These are phyloP conservation scores for Solanum hybrid DNA, from an alignment of 305 asterid genomes.

Conservation along the genomic window DNA sequence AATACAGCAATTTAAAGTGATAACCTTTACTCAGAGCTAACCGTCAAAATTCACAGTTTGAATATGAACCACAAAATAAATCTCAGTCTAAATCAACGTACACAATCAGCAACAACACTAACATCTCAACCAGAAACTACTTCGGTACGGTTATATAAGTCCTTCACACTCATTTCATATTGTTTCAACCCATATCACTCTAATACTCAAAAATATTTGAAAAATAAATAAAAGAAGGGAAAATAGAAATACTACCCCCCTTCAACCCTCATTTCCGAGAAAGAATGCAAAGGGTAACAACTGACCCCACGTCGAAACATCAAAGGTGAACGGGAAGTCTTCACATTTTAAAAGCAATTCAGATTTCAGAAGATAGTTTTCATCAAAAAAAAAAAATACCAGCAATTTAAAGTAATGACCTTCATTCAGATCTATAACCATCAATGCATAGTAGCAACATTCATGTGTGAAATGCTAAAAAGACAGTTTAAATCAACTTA, in stretches of 20 bases:
- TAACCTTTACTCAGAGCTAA: neutral
- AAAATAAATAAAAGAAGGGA: neutral
- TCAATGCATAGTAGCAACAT: neutral
- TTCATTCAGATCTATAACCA: neutral
- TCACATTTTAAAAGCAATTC: neutral
- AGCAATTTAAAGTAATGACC: neutral
- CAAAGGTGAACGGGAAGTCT: neutral
- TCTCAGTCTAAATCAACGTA: neutral
- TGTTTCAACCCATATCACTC: neutral
- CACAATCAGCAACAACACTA: neutral
- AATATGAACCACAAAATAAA: neutral
- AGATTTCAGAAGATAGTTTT: neutral
- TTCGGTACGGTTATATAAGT: neutral
- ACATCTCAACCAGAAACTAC: neutral
- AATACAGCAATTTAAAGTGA: neutral
- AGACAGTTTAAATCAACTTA: neutral
- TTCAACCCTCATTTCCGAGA: neutral
- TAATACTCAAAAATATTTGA: neutral
- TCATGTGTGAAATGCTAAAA: neutral
- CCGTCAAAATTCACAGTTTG: neutral
- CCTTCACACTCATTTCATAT: neutral
- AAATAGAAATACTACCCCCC: neutral
- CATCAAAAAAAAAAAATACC: neutral
- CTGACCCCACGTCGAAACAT: neutral
- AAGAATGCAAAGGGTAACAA: neutral